Conservation (phyloP, 768 basidiomycete genomes). For the Mycena capillaripes region DNA sequence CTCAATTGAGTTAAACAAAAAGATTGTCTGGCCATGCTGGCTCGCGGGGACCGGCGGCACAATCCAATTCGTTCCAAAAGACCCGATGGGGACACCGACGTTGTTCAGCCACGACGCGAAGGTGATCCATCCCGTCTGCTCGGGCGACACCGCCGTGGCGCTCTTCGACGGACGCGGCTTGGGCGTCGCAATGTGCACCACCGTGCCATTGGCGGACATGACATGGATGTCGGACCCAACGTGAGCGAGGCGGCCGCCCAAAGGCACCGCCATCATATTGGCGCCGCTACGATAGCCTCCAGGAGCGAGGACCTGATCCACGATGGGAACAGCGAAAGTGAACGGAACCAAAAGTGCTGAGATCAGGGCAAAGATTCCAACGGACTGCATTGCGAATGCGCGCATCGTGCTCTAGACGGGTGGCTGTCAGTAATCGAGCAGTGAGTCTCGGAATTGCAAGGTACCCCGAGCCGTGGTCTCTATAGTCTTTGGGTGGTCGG, state of each 20-base stretch:
- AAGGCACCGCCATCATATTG: slow-evolving; percentile 36
- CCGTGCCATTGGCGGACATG: slow-evolving; percentile 7
- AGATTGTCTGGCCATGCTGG: slow-evolving; percentile 38
- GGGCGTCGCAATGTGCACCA: not conserved
- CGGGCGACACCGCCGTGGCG: not conserved
- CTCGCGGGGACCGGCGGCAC: slow-evolving; percentile 41
- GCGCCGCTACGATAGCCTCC: slow-evolving; percentile 31
- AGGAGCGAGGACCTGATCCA: slow-evolving; percentile 30
- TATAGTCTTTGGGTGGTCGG: no score
- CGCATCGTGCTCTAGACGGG: not conserved
- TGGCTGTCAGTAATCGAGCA: no score
- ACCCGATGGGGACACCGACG: slow-evolving; percentile 31
- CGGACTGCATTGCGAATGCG: not conserved
- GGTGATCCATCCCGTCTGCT: slow-evolving; percentile 18
- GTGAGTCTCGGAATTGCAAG: no score
- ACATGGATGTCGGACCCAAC: slow-evolving; percentile 35
- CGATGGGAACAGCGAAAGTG: not conserved
- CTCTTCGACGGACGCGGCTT: not conserved
- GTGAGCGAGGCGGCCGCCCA: slow-evolving; percentile 36
- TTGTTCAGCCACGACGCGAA: slow-evolving; percentile 32
- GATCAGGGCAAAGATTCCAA: not conserved
- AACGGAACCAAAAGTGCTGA: not conserved
- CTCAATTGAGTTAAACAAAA: slow-evolving; percentile 40
- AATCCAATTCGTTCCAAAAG: slow-evolving; percentile 38
- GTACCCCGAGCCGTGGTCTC: no score